Conservation (phyloP, 1,284 basidiomycete species). For the Apiotrichum mycotoxinovorans region DNA sequence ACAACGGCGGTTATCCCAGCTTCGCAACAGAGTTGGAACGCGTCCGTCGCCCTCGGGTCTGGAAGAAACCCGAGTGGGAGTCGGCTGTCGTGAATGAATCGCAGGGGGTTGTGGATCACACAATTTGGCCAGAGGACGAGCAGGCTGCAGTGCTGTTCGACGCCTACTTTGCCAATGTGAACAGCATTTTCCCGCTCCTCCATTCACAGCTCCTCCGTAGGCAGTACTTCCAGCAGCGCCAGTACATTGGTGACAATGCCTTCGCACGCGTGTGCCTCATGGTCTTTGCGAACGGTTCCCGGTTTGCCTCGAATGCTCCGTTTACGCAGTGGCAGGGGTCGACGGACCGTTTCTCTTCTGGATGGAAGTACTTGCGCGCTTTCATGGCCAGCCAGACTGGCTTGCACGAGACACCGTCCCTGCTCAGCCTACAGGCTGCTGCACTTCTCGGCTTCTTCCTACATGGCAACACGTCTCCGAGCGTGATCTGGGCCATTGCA, state of each 20-base stretch:
- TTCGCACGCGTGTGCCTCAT: constrained; percentile 65
- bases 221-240: constrained; percentile 55
- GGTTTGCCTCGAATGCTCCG: constrained; percentile 47
- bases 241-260: constrained; percentile 59
- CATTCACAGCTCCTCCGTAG: constrained; percentile 71
- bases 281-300: constrained; percentile 68
- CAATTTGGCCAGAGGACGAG: constrained; percentile 52
- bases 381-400: constrained; percentile 57
- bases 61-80: constrained; percentile 47
- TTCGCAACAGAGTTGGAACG: constrained; percentile 27
- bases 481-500: constrained; percentile 65
- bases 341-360: constrained; percentile 54
- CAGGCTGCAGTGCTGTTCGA: constrained; percentile 62
- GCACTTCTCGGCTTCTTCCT: constrained; percentile 47
- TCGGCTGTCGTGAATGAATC: constrained; percentile 34
- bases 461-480: constrained; percentile 61
- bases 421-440: constrained; percentile 68
- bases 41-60: constrained; percentile 35
- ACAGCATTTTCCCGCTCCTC: constrained; percentile 64
- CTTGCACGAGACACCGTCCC: constrained; percentile 56
- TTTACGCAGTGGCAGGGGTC: constrained; percentile 1
- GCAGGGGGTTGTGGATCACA: constrained; percentile 29
- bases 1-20: constrained; percentile 45
- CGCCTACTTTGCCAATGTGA: constrained; percentile 63
- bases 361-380: constrained; percentile 71